Evolutionary conservation across 306 rosid species (phyloP), one percentile per base, ranked within the genome.

Genomic region (Rosa chinensis): DNA sequence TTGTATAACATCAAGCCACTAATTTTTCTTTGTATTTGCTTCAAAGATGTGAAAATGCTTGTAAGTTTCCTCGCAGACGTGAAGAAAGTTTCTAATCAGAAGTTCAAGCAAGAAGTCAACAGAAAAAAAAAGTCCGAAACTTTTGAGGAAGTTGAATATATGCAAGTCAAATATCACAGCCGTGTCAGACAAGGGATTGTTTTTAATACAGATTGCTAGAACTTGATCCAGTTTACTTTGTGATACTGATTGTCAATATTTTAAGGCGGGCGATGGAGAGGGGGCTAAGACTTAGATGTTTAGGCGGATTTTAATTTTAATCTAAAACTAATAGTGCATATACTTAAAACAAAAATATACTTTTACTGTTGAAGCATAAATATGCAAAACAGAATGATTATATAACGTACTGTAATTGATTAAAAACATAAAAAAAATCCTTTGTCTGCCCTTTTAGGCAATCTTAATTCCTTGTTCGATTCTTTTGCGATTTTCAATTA

Each of bases 131-230:
- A 62, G 42, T 56, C 66, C 21, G 17, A 70, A 25, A 40, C 59
- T 49, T 45, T 42, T 18, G 67, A 45, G 66, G 48, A 56, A 47
- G 42, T 21, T 61, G 28, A 59, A 42, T 11, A 14, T 37, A 1
- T 77, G 32, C 53, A 10, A 48, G 80, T 78, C 82, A 74, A 78
- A 68, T 58, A 74, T 77, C 48, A 20, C 64, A 37, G 48, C 63
- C 23, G 66, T n/a, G 4, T 40, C 21, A 70, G 42, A 45, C 56
- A 45, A 23, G 12, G 18, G 28, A 39, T 17, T 28, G 20, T 32
- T 63, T 63, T 5, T 32, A 42, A 56, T 18, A 53, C 2, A n/a
- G 63, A 62, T 12, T 25, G 67, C 40, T 55, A 55, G 61, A 55
- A 16, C 16, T 16, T 16, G 2, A 23, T 10, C 59, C 45, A 45